Evolutionary conservation across 2,329 filamentous ascomycete species (phyloP).

Genomic region (Clarireedia homoeocarpa): DNA sequence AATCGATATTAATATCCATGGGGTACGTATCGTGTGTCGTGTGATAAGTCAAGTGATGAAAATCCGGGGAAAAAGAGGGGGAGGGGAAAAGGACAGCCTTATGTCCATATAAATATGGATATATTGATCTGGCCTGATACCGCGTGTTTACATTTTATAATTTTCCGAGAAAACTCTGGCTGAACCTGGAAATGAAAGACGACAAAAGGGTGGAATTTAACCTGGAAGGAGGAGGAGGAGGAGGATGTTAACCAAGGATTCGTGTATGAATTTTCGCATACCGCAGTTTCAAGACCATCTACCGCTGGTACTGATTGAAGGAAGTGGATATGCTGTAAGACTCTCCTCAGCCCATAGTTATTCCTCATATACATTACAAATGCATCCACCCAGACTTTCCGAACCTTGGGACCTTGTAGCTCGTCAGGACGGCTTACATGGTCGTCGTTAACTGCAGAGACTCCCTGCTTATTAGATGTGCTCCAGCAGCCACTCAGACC

Average conservation of each 20-base stretch:
- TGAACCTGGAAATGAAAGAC: not conserved
- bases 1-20: not conserved
- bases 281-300: not conserved
- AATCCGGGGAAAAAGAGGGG: slow-evolving; percentile 5
- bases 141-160: not conserved
- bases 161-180: not conserved
- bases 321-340: not conserved
- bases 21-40: not conserved
- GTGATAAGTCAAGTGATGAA: not conserved
- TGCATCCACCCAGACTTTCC: not conserved
- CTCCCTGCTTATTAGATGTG: not conserved
- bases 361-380: not conserved
- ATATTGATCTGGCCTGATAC: not conserved
- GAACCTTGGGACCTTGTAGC: not conserved
- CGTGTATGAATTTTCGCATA: not conserved
- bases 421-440: not conserved
- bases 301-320: not conserved
- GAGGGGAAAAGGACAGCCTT: not conserved
- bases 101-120: not conserved
- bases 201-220: not conserved
- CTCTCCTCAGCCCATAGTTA: not conserved
- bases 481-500: not conserved
- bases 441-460: slow-evolving; percentile 1
- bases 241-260: not conserved
- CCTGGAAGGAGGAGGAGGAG: not conserved